Base-by-base conservation (phyloP, 2,329 filamentous ascomycete genomes). In the Paradendryphiella salina region DNA sequence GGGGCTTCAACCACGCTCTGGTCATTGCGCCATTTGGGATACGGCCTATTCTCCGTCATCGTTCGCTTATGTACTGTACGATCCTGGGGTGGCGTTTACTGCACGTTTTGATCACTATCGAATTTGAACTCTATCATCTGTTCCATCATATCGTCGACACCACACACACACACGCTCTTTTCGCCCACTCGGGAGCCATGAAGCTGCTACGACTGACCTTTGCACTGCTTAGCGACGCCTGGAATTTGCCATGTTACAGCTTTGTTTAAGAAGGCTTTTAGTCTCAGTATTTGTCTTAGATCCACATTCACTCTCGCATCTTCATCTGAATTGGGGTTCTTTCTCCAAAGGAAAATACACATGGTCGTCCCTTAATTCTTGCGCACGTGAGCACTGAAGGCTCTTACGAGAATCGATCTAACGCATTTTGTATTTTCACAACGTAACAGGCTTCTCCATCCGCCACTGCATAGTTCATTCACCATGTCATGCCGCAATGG, bases 31-130 rank as follows among this genome's bases (percentile, higher is more conserved):
- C 48, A 51, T 35, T 42, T 54, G 14, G 50, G 32, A 41, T 13
- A 26, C 37, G 34, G 26, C 21, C 29, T 39, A 28, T 32, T 34
- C 44, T 38, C 29, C 14, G 37, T 48, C 36, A 34, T 47, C 56
- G 21, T 56, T 66, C 59, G 57, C 50, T 66, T 41, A 65, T 64
- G 59, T 60, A 60, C 39, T 60, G 42, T 58, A 67, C 50, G 64
- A 63, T 46, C 18, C 14, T 35, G 45, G 56, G 38, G 44, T 23
- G 65, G 63, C 64, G 65, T 61, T 58, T 51, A 29, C 28, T 38
- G 37, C 52, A 39, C 20, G 39, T 50, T 63, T 60, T 61, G 53
- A 62, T 59, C 33, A 63, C 57, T 51, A 63, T 52, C 61, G 43
- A 39, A 51, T 32, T 56, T 62, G 59, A 64, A 66, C 54, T 52